Conservation (phyloP, 2,329 filamentous ascomycete species). For the Aplosporella prunicola region DNA sequence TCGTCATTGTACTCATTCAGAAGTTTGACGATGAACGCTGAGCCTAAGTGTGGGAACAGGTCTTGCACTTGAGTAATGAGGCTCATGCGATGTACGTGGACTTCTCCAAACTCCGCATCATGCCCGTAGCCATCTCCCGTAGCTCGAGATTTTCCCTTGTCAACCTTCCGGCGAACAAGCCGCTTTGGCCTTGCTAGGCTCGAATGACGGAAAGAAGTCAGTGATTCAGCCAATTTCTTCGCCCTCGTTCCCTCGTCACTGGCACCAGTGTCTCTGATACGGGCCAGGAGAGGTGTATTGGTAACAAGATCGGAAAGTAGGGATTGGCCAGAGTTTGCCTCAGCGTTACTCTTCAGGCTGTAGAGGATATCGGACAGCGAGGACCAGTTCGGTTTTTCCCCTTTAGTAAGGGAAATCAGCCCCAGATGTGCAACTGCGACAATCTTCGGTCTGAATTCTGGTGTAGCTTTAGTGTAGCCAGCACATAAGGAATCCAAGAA, state of each 20-base stretch:
- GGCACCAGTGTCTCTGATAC: slow-evolving; percentile 46
- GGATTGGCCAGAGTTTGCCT: slow-evolving; percentile 45
- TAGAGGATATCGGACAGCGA: slow-evolving; percentile 77
- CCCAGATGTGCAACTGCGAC: slow-evolving; percentile 68
- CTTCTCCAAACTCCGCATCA: slow-evolving; percentile 32
- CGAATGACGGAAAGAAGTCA: slow-evolving; percentile 48
- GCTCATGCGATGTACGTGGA: slow-evolving; percentile 75
- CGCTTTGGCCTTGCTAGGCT: slow-evolving; percentile 45
- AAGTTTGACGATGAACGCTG: slow-evolving; percentile 68
- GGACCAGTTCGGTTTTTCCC: slow-evolving; percentile 58
- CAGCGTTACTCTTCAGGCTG: slow-evolving; percentile 62
- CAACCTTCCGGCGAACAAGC: slow-evolving; percentile 47
- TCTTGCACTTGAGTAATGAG: slow-evolving; percentile 87
- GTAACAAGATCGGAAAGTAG: slow-evolving; percentile 77
- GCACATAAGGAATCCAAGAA: slow-evolving; percentile 67
- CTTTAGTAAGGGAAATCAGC: slow-evolving; percentile 59
- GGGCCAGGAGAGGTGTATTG: slow-evolving; percentile 63
- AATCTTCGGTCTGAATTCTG: slow-evolving; percentile 54
- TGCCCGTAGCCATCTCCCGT: slow-evolving; percentile 26
- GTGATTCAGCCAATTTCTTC: slow-evolving; percentile 50
- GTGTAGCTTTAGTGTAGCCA: slow-evolving; percentile 56
- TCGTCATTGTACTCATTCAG: slow-evolving; percentile 71
- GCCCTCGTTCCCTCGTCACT: slow-evolving; percentile 45
- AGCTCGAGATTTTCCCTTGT: slow-evolving; percentile 55
- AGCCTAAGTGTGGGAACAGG: slow-evolving; percentile 78